Evolutionary conservation across 306 rosid species (phyloP).

Genomic region (Cicer bijugum): DNA sequence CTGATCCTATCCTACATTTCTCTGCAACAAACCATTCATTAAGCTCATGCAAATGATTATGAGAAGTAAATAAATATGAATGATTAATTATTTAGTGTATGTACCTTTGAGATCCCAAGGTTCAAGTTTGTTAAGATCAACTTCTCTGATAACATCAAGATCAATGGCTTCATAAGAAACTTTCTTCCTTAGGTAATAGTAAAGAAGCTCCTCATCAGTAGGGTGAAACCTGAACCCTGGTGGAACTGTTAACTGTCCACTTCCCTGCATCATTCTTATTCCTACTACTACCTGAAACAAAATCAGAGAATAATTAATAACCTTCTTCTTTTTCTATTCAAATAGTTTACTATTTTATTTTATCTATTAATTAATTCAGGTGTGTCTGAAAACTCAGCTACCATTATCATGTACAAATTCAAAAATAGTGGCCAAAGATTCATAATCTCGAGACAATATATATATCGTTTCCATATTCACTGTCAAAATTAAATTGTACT

Average conservation of each 20-base stretch:
- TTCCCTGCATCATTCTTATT: conserved; percentile 63
- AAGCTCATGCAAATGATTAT: too few species aligned
- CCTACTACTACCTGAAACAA: conserved; percentile 13
- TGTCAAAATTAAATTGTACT: conserved; percentile 20
- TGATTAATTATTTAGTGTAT: too few species aligned
- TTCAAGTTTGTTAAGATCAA: conserved; percentile 93
- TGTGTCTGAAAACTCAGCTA: conserved; percentile 12
- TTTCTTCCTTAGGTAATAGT: conserved; percentile 92
- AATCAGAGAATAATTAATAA: neutral
- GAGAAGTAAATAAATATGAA: too few species aligned
- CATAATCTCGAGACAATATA: conserved; percentile 41
- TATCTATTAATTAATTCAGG: neutral
- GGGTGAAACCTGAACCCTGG: conserved; percentile 98
- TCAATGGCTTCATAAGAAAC: conserved; percentile 94
- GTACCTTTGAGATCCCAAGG: conserved; percentile 99
- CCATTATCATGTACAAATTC: conserved; percentile 40
- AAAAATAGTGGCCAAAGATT: conserved; percentile 40
- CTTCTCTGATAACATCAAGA: conserved; percentile 90
- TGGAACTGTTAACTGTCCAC: conserved; percentile 84
- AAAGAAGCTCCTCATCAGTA: conserved; percentile 97
- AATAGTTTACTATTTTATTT: neutral
- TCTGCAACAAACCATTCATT: conserved; percentile 51
- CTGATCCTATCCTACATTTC: conserved; percentile 90
- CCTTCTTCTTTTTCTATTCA: neutral
- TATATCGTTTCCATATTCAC: conserved; percentile 27